Evolutionary conservation across 345 rosid genomes (phyloP).

Genomic region (Citrus inodora): DNA sequence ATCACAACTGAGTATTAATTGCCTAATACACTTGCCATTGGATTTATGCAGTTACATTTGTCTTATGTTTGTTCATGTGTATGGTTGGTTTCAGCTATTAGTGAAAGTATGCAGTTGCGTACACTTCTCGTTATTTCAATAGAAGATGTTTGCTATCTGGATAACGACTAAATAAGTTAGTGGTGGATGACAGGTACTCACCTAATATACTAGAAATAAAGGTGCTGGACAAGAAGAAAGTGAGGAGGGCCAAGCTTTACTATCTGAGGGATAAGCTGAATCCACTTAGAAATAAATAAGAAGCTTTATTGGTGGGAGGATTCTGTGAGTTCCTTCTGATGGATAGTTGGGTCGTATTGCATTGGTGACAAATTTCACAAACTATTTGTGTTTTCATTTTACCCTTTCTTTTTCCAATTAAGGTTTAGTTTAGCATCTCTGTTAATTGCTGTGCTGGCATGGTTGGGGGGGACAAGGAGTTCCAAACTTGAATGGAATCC

Average conservation of each 20-base stretch:
- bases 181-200: constrained; percentile 64
- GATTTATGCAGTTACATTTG: neutral
- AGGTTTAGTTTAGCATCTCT: neutral
- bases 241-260: constrained; percentile 95
- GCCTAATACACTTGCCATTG: no score
- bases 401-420: neutral
- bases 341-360: neutral
- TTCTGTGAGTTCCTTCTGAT: neutral
- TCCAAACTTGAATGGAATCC: constrained; percentile 1
- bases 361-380: constrained; percentile 8
- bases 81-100: neutral
- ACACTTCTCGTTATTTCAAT: constrained; percentile 2
- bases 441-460: neutral
- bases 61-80: neutral
- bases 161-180: constrained; percentile 11
- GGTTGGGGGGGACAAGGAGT: neutral
- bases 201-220: constrained; percentile 93
- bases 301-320: constrained; percentile 9
- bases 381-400: neutral
- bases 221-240: constrained; percentile 93
- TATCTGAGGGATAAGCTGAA: constrained; percentile 92
- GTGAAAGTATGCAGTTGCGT: neutral
- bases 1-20: neutral
- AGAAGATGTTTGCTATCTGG: neutral
- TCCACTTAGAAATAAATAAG: constrained; percentile 56